A percentile compares a stretch with the other conserved stretches of the same genome.
These are phyloP conservation scores for Magnusiomyces fungicola DNA, from an alignment of 1,139 yeast genomes.

Conservation along the genomic window DNA sequence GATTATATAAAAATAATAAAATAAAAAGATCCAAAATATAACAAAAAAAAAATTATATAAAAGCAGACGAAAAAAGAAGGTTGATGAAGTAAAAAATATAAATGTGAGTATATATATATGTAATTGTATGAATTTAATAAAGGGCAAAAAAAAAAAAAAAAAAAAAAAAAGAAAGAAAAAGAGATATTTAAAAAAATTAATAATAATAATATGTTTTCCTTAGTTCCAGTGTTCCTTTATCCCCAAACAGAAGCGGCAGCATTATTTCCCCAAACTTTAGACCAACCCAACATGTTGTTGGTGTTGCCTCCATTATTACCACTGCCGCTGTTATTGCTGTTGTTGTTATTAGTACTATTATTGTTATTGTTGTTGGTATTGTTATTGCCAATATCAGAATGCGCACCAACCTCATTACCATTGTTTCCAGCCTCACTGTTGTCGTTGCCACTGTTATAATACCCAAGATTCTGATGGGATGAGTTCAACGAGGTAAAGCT, in stretches of 20 bases:
- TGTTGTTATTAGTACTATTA: neutral
- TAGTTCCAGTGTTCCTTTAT: neutral
- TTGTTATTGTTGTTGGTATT: neutral
- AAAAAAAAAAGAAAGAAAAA: neutral
- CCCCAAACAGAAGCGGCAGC: slow-evolving; percentile 5
- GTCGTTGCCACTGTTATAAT: neutral
- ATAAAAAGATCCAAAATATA: neutral
- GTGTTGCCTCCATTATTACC: neutral
- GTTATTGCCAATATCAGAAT: neutral
- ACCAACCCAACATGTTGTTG: slow-evolving; percentile 3
- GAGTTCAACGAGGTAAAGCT: neutral
- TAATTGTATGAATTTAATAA: neutral
- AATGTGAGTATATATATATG: neutral
- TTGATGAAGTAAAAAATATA: neutral
- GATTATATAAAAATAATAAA: neutral
- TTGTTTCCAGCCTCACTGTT: too few relatives aligned
- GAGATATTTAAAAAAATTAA: neutral
- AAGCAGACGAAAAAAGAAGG: neutral
- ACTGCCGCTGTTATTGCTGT: neutral
- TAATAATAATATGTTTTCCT: neutral
- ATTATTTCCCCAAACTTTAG: slow-evolving; percentile 4
- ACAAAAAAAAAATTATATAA: neutral
- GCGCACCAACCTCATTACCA: too few relatives aligned
- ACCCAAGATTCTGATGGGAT: neutral
- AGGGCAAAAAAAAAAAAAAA: neutral